Percentiles rank a stretch among this genome's conserved stretches.
phyloP scores from a whole-genome alignment of 2,329 filamentous ascomycete genomes.

The Cladorrhinum sp. region DNA sequence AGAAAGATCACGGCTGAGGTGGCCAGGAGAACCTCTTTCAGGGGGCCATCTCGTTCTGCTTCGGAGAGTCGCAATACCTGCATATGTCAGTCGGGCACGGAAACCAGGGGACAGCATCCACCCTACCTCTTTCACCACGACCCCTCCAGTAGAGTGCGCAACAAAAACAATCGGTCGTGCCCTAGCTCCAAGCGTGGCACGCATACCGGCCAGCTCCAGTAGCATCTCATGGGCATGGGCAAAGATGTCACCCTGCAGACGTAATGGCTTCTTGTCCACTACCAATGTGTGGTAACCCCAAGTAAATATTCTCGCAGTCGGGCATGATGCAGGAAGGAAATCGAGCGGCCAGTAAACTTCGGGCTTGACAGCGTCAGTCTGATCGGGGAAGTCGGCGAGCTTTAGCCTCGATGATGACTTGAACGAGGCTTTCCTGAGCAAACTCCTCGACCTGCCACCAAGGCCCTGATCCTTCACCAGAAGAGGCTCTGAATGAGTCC shows the following conservation, averaged over 20 bases:
- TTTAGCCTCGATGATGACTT: slow-evolving; percentile 26
- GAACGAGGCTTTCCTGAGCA: slow-evolving; percentile 27
- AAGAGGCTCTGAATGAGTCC: slow-evolving; percentile 27
- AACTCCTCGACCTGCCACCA: slow-evolving; percentile 13
- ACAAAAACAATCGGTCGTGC: slow-evolving; percentile 30
- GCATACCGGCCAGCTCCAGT: slow-evolving; percentile 25
- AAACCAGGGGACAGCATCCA: too few species aligned
- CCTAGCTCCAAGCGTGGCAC: slow-evolving; percentile 16
- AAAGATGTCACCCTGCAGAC: slow-evolving; percentile 31
- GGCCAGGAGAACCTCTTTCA: slow-evolving; percentile 28
- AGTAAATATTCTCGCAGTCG: slow-evolving; percentile 29
- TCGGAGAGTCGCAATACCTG: slow-evolving; percentile 32
- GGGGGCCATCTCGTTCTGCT: slow-evolving; percentile 23
- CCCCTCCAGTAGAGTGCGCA: slow-evolving; percentile 32
- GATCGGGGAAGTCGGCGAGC: slow-evolving; percentile 17
- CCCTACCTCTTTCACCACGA: slow-evolving; percentile 34
- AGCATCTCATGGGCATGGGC: slow-evolving; percentile 31
- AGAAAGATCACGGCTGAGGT: slow-evolving; percentile 32
- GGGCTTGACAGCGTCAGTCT: slow-evolving; percentile 6
- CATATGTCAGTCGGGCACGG: neutral
- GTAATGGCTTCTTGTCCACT: slow-evolving; percentile 27
- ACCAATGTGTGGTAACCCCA: slow-evolving; percentile 33
- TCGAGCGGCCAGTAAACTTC: slow-evolving; percentile 34
- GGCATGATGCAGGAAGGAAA: slow-evolving; percentile 32
- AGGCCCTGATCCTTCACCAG: slow-evolving; percentile 12